Evolutionary conservation across 2,329 filamentous ascomycete genomes (phyloP), one percentile per base, ranked within the genome.

Genomic region (Metarhizium brunneum): DNA sequence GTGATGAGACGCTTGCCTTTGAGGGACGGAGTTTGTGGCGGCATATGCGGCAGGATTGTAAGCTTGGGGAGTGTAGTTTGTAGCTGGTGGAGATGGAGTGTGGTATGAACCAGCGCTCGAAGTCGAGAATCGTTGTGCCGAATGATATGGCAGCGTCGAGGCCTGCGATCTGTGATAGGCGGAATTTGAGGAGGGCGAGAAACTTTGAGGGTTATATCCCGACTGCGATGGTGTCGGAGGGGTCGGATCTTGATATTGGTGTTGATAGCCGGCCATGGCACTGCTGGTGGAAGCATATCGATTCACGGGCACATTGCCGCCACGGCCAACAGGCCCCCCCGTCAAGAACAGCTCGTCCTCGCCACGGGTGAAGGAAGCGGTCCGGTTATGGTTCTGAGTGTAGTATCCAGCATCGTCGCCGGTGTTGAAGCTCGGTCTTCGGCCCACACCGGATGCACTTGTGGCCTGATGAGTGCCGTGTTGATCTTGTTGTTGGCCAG

Each of bases 161-260:
- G 80, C 81, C 57, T 80, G 79, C 38, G 79, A 75, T 54, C 79
- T 75, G 55, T 64, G 63, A 52, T 67, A 70, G 52, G 56, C 57
- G 51, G 53, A 48, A 16, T 47, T 47, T 4, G 64, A 61, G 4
- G 66, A 59, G 56, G 64, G 68, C 56, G 72, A 74, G 67, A 83
- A 92, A 42, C 78, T 75, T 66, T 87, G 81, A 2, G 89, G 88
- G 65, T 92, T 92, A 70, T 92, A 92, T 47, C 80, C 69, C 25
- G 76, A 64, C 51, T 75, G 73, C 30, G 73, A 71, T 16, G 57
- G 56, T 10, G 77, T 74, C 25, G 76, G 69, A 59, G 78, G 71
- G 58, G 74, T 64, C 56, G 74, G 68, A 57, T 73, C 68, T 60
- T 78, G 73, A 63, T 78, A 78, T 59, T 77, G 73, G 59, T 80